Evolutionary conservation across 2,329 filamentous ascomycete species (phyloP).

Genomic region (Paecilomyces fulvus): DNA sequence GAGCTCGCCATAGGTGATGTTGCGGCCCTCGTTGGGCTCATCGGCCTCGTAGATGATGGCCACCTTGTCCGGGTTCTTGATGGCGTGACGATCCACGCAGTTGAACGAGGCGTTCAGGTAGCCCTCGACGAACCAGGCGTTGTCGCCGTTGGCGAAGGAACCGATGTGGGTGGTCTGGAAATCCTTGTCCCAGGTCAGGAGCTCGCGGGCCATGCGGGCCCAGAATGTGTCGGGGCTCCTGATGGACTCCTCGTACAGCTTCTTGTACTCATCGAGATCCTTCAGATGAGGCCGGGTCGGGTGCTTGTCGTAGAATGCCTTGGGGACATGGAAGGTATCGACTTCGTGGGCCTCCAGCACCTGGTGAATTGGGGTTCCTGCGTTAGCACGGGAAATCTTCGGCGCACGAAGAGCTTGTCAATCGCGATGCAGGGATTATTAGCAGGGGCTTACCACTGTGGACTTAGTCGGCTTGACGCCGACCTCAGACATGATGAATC

Average conservation of each 20-base stretch:
- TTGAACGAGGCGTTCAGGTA: conserved; percentile 94
- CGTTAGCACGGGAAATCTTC: neutral
- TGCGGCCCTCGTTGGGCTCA: conserved; percentile 77
- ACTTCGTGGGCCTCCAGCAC: conserved; percentile 41
- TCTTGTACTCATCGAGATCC: conserved; percentile 54
- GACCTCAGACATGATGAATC: conserved; percentile 29
- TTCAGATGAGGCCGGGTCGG: conserved; percentile 52
- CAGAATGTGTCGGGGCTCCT: conserved; percentile 84
- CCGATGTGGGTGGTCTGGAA: conserved; percentile 84
- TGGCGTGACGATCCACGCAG: conserved; percentile 92
- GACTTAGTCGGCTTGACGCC: conserved; percentile 23
- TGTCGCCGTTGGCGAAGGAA: conserved; percentile 69
- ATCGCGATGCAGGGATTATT: neutral
- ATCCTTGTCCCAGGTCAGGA: conserved; percentile 82
- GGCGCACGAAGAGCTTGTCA: conserved; percentile 4
- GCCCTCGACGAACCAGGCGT: conserved; percentile 91
- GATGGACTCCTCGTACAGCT: conserved; percentile 74
- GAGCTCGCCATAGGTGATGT: conserved; percentile 86
- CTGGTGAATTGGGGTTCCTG: conserved; percentile 11
- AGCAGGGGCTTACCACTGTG: conserved; percentile 29
- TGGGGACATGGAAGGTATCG: conserved; percentile 48
- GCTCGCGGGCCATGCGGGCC: conserved; percentile 74
- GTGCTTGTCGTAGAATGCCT: conserved; percentile 51
- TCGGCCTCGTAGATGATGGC: conserved; percentile 99
- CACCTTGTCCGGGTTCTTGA: conserved; percentile 83